Conservation (phyloP, 345 rosid genomes). For the Stellera chamaejasme region DNA sequence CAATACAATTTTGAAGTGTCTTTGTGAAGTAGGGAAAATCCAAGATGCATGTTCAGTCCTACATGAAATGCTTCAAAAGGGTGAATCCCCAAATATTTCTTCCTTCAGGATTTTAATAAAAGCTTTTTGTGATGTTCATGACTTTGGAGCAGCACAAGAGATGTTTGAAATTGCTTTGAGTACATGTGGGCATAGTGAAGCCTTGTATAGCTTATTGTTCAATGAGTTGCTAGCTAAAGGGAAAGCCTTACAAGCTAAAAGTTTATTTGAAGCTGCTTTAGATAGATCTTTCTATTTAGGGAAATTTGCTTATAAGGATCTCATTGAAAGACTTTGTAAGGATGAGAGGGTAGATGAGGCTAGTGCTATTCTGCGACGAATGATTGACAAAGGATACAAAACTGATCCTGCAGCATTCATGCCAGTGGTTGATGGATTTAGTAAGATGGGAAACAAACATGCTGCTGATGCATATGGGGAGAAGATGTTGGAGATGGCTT, state of each 20-base stretch:
- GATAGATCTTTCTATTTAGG: constrained; percentile 59
- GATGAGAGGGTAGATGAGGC: constrained; percentile 60
- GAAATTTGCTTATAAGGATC: constrained; percentile 55
- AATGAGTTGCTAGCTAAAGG: constrained; percentile 66
- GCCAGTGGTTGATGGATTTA: constrained; percentile 83
- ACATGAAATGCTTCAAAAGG: constrained; percentile 81
- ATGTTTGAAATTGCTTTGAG: constrained; percentile 70
- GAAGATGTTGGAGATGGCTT: constrained; percentile 85
- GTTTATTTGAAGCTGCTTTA: constrained; percentile 61
- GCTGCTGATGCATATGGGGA: constrained; percentile 73
- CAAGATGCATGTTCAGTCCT: constrained; percentile 69
- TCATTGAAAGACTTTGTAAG: constrained; percentile 63
- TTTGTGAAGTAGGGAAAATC: constrained; percentile 70
- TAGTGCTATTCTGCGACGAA: constrained; percentile 41
- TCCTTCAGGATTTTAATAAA: constrained; percentile 63
- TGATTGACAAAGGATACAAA: constrained; percentile 59
- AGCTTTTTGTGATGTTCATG: constrained; percentile 66
- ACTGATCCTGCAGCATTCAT: constrained; percentile 85
- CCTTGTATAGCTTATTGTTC: constrained; percentile 69
- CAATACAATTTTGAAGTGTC: constrained; percentile 64
- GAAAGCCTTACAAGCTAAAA: constrained; percentile 53
- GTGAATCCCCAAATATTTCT: constrained; percentile 56
- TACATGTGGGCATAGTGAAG: constrained; percentile 79
- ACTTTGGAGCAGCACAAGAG: constrained; percentile 59
- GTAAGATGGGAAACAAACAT: constrained; percentile 52